phyloP scores from a whole-genome alignment of 495 filamentous ascomycete species.

The Aspergillus ostianus region DNA sequence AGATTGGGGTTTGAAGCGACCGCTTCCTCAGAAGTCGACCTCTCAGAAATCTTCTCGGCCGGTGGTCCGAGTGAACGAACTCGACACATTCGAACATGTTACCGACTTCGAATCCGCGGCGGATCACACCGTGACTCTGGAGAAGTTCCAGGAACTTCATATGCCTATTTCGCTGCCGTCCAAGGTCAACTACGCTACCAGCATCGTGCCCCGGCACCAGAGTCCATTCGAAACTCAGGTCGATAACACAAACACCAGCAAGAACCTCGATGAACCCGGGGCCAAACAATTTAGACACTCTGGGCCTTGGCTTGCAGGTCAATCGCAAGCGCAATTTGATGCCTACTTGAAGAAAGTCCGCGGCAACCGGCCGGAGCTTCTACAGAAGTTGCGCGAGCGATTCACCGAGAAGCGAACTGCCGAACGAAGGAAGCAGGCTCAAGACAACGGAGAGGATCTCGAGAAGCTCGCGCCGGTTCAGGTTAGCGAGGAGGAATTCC shows the following conservation, averaged over 20 bases:
- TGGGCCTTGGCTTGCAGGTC: conserved; percentile 80
- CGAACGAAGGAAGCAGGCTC: conserved; percentile 39
- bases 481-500: conserved; percentile 61
- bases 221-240: conserved; percentile 51
- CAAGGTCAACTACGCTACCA: conserved; percentile 31
- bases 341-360: conserved; percentile 63
- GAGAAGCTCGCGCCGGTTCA: conserved; percentile 30
- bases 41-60: conserved; percentile 64
- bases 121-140: conserved; percentile 76
- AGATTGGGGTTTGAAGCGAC: conserved; percentile 93
- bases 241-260: conserved; percentile 48
- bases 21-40: conserved; percentile 73
- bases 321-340: conserved; percentile 70
- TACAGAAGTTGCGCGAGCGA: conserved; percentile 53
- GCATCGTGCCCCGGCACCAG: conserved; percentile 32
- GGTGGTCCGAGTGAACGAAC: conserved; percentile 63
- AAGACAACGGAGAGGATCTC: conserved; percentile 47
- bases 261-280: conserved; percentile 26
- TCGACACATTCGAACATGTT: conserved; percentile 89
- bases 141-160: conserved; percentile 83
- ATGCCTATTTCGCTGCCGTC: conserved; percentile 58
- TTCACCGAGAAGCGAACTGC: conserved; percentile 42
- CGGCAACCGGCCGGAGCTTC: conserved; percentile 59
- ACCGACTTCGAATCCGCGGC: conserved; percentile 84
- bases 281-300: conserved; percentile 42